Evolutionary conservation across 2,329 filamentous ascomycete species (phyloP), one percentile per base, ranked within the genome.

Genomic region (Chrysoporthe austroafricana): DNA sequence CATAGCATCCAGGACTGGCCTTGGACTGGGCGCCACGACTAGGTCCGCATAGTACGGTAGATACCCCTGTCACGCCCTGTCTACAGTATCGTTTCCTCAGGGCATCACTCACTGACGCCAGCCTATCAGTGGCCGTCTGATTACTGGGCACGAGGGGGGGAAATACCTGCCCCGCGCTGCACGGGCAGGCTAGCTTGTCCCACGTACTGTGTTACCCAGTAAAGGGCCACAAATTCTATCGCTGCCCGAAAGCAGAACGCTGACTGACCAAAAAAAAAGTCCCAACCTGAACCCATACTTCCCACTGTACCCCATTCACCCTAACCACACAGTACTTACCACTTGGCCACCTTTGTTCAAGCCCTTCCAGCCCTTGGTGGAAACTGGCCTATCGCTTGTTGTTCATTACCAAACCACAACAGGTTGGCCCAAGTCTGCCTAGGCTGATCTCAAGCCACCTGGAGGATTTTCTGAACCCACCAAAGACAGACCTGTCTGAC

Each of bases 71-170:
- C 21, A 14, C 8, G 48, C 21, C 13, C 48, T 52, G 48, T 26
- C 48, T 52, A 8, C 7, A n/a, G 48, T 18, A 18, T 16, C 48
- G 13, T 18, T 26, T 26, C 26, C 26, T 26, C 26, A 26, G 26
- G 26, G 26, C 26, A 26, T 26, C n/a, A 54, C 57, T 7, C 9
- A 44, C 36, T 26, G 4, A 39, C 14, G 42, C 26, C 66, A 66
- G 59, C 66, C 67, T 69, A 69, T 69, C 67, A 69, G 48, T 61
- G 61, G 42, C 34, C 54, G 57, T 48, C 59, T 59, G 67, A 62
- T 69, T 69, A 54, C 48, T 68, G 63, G 63, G 62, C 62, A 26
- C 26, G 2, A 26, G 26, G 26, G 26, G 26, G 26, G 26, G 61
- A 54, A 21, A n/a, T 43, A 36, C 44, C 63, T 44, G 62, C 65